A percentile compares a stretch with the other conserved stretches of the same genome.
Conservation (phyloP, 306 rosid species). For the Trichosanthes cucumerina region DNA sequence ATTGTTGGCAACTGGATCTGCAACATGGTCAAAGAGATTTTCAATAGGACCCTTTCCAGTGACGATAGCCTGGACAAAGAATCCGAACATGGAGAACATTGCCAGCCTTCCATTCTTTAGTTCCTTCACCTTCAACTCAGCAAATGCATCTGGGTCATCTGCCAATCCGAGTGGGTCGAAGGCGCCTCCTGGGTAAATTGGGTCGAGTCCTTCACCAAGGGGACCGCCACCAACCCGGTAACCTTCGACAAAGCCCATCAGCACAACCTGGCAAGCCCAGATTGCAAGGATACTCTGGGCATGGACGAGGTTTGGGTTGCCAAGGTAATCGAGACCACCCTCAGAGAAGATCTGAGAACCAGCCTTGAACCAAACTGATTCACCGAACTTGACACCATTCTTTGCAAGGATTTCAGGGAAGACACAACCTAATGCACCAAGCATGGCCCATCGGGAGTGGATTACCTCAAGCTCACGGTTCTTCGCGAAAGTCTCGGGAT, state of each 20-base stretch:
- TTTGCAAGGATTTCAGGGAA: slow-evolving; percentile 76
- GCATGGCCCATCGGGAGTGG: slow-evolving; percentile 94
- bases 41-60: slow-evolving; percentile 88
- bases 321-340: slow-evolving; percentile 91
- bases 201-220: slow-evolving; percentile 94
- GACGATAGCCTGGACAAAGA: slow-evolving; percentile 93
- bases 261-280: slow-evolving; percentile 90
- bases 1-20: slow-evolving; percentile 84
- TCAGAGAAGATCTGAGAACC: slow-evolving; percentile 89
- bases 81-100: slow-evolving; percentile 88
- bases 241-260: slow-evolving; percentile 89
- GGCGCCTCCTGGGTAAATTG: slow-evolving; percentile 91
- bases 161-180: slow-evolving; percentile 96
- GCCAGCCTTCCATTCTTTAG: slow-evolving; percentile 82
- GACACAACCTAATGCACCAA: slow-evolving; percentile 74
- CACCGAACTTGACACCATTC: slow-evolving; percentile 88
- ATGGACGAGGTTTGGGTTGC: slow-evolving; percentile 87
- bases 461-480: slow-evolving; percentile 94
- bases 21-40: slow-evolving; percentile 73
- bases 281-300: slow-evolving; percentile 97
- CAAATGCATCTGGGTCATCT: slow-evolving; percentile 91
- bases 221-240: slow-evolving; percentile 97
- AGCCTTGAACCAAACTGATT: slow-evolving; percentile 97
- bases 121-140: slow-evolving; percentile 93
- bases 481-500: slow-evolving; percentile 86